Conservation (phyloP, 2,329 filamentous ascomycete species). For the Parastagonospora nodorum region DNA sequence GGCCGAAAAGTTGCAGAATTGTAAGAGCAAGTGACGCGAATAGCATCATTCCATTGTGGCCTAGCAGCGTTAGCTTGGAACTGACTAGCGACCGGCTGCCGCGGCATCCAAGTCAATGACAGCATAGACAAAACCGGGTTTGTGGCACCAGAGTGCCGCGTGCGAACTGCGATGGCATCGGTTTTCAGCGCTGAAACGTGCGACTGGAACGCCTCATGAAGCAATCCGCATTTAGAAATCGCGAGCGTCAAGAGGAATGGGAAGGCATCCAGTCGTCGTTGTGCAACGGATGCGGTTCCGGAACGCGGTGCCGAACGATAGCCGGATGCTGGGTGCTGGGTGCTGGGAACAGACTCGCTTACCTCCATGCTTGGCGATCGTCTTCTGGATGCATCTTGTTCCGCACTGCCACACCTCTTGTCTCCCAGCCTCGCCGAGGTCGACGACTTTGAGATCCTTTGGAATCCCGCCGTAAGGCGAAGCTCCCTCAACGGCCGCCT, state of each 20-base stretch:
- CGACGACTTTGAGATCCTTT: constrained; percentile 25
- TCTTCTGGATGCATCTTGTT: constrained; percentile 35
- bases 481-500: constrained; percentile 25
- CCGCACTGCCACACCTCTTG: constrained; percentile 37
- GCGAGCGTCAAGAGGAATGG: not conserved
- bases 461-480: constrained; percentile 13
- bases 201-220: too few species aligned
- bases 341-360: constrained; percentile 11
- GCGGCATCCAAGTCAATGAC: constrained; percentile 8
- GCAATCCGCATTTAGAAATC: not conserved
- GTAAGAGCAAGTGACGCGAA: constrained; percentile 36
- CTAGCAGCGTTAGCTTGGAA: constrained; percentile 22
- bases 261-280: not conserved
- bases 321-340: not conserved
- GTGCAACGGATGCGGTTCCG: not conserved
- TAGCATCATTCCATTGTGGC: constrained; percentile 40
- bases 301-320: not conserved
- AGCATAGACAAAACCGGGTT: constrained; percentile 8
- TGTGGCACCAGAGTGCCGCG: not conserved
- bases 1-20: constrained; percentile 31
- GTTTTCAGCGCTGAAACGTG: not conserved
- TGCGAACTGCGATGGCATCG: not conserved
- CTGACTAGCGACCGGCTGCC: constrained; percentile 7
- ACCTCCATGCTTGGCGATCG: constrained; percentile 46
- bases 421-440: constrained; percentile 42